A percentile compares a stretch with the other conserved stretches of the same genome.
phyloP scores from a whole-genome alignment of 2,329 filamentous ascomycete genomes.

The Emergomyces africanus region DNA sequence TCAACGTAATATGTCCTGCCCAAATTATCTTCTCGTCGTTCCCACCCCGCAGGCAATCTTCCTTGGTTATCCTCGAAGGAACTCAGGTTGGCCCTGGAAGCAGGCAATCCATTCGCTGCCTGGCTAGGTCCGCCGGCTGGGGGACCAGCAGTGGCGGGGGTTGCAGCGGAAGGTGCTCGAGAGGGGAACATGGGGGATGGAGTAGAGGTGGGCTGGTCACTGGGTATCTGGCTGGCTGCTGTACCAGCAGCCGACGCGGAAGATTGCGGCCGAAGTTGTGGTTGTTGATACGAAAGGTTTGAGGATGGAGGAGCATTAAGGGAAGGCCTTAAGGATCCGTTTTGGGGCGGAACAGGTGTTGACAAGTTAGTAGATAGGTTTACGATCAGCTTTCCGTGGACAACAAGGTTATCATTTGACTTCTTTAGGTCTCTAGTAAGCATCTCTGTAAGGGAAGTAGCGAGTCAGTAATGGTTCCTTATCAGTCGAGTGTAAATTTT shows the following conservation, averaged over 20 bases:
- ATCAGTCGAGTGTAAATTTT: background rate
- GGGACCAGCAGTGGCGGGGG: conserved; percentile 27
- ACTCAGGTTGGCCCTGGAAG: conserved; percentile 52
- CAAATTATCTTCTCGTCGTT: conserved; percentile 86
- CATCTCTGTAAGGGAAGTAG: conserved; percentile 55
- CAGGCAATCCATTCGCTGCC: conserved; percentile 23
- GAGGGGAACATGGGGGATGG: conserved; percentile 24
- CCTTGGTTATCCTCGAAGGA: conserved; percentile 96
- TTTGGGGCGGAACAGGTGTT: conserved; percentile 48
- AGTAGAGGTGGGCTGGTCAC: conserved; percentile 19
- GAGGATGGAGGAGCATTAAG: conserved; percentile 3
- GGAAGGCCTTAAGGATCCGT: conserved; percentile 14
- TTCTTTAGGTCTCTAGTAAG: conserved; percentile 94
- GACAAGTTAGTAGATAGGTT: conserved; percentile 87
- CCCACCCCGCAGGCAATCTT: conserved; percentile 84
- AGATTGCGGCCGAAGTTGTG: conserved; percentile 22
- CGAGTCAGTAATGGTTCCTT: background rate
- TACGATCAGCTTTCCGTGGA: conserved; percentile 94
- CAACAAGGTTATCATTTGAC: conserved; percentile 93
- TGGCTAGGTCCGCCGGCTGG: conserved; percentile 28
- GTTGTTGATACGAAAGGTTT: conserved; percentile 12
- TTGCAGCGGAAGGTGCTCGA: conserved; percentile 22
- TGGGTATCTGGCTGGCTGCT: conserved; percentile 16
- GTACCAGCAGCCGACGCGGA: conserved; percentile 22
- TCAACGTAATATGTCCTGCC: conserved; percentile 97